Evolutionary conservation across 352 stramenopile genomes (phyloP).

Genomic region (Globisporangium okanoganense): DNA sequence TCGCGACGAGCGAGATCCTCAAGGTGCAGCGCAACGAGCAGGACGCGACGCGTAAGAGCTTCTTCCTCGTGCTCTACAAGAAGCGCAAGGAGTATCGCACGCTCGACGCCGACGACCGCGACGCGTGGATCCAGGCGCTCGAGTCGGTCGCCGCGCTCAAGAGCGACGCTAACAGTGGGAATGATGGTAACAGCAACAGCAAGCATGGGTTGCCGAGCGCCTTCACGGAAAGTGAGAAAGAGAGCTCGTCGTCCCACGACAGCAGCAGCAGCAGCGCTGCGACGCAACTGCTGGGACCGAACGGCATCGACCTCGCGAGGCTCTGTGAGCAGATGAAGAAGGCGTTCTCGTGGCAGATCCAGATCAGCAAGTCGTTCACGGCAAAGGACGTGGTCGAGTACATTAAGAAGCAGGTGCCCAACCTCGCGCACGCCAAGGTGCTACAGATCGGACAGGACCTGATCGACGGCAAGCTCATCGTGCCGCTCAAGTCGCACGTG

Average conservation of each 20-base stretch:
- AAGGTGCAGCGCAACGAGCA: conserved; percentile 36
- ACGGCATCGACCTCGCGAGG: conserved; percentile 46
- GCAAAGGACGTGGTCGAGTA: conserved; percentile 65
- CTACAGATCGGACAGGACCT: conserved; percentile 60
- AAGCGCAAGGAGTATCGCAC: conserved; percentile 80
- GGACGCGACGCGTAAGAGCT: conserved; percentile 39
- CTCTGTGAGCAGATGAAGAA: conserved; percentile 78
- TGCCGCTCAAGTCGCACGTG: conserved; percentile 73
- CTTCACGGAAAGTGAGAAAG: conserved; percentile 5
- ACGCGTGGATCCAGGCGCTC: conserved; percentile 66
- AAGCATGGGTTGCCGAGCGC: neutral
- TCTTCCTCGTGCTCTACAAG: conserved; percentile 64
- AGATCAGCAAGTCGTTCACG: conserved; percentile 79
- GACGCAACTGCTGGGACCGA: conserved; percentile 21
- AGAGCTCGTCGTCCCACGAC: neutral
- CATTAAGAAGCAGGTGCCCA: conserved; percentile 39
- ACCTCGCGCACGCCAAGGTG: conserved; percentile 32
- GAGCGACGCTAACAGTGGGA: neutral
- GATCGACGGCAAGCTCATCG: conserved; percentile 66
- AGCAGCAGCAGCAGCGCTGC: conserved; percentile 9
- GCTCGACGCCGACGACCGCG: conserved; percentile 45
- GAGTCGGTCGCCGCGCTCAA: conserved; percentile 61
- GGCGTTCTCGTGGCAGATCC: conserved; percentile 56
- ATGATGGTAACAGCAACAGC: neutral
- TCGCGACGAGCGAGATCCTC: conserved; percentile 68